These are phyloP conservation scores for Podospora anserina DNA, from an alignment of 495 filamentous ascomycete genomes.

Conservation along the genomic window DNA sequence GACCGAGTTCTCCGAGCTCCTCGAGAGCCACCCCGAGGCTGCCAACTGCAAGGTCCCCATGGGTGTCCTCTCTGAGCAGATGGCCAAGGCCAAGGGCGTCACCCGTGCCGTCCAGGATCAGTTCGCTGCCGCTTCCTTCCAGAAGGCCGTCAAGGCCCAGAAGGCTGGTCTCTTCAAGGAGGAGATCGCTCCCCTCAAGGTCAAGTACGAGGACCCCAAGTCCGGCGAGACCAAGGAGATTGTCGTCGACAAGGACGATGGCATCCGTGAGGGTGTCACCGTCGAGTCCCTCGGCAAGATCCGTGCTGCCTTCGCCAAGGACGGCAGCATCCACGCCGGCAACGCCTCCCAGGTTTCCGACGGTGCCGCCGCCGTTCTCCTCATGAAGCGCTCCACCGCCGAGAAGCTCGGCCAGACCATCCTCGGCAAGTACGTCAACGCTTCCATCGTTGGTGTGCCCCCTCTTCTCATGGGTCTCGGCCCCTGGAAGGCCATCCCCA, in stretches of 20 bases:
- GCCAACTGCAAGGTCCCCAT: slow-evolving; percentile 98
- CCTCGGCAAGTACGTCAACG: slow-evolving; percentile 80
- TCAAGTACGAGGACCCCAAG: slow-evolving; percentile 86
- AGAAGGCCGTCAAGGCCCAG: slow-evolving; percentile 85
- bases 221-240: slow-evolving; percentile 80
- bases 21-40: slow-evolving; percentile 77
- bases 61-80: slow-evolving; percentile 89
- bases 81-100: slow-evolving; percentile 82
- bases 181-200: slow-evolving; percentile 84
- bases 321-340: slow-evolving; percentile 88
- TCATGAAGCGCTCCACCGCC: slow-evolving; percentile 94
- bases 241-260: slow-evolving; percentile 82
- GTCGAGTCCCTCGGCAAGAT: slow-evolving; percentile 85
- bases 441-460: slow-evolving; percentile 81
- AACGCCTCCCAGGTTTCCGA: slow-evolving; percentile 95
- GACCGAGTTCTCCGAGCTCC: slow-evolving; percentile 88
- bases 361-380: slow-evolving; percentile 88
- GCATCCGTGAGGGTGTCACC: slow-evolving; percentile 81
- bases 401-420: slow-evolving; percentile 83
- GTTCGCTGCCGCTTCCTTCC: slow-evolving; percentile 86
- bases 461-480: slow-evolving; percentile 95
- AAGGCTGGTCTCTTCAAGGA: slow-evolving; percentile 85
- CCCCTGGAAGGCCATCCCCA: slow-evolving; percentile 93
- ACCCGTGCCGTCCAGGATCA: slow-evolving; percentile 72
- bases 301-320: slow-evolving; percentile 83